Evolutionary conservation across 1,284 basidiomycete genomes (phyloP), one percentile per base, ranked within the genome.

Genomic region (Rhodotorula sp.): DNA sequence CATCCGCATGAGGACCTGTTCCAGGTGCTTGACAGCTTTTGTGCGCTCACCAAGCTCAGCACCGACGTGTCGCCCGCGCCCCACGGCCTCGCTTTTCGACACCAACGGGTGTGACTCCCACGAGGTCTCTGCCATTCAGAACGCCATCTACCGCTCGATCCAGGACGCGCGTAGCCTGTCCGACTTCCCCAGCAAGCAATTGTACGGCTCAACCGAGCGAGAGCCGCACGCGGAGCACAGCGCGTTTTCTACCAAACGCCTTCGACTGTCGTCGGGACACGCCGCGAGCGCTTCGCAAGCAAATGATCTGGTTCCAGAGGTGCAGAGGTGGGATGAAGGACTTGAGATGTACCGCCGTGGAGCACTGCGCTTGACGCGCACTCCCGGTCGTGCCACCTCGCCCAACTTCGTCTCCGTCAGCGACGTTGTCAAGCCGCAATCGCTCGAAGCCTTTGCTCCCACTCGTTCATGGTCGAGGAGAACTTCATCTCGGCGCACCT

Each of bases 281-380:
- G 39, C 13, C 39, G 11, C 13, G 7, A 17, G 19, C 39, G 4
- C 39, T 44, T 44, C 39, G 39, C 39, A 48, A 17, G 7, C n/a
- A 4, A 27, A 44, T n/a, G n/a, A 22, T 2, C 20, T 5, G 11
- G 27, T 53, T 2, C 60, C 60, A 2, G 22, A 32, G 6, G 53
- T 46, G 8, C 30, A 55, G 17, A 44, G 3, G 4, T 62, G 61
- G 44, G 54, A 32, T 30, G 60, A 67, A 15, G 60, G 49, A 13
- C 55, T 62, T 49, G 39, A 34, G 20, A 19, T 19, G 22, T 64
- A 51, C 67, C 48, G 48, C 22, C 22, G 56, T 30, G 72, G 69
- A 9, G 68, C 66, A 7, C 46, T 71, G 22, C 57, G 64, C 29
- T 55, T 67, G 30, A 71, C 72, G 20, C 49, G 64, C 19, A 71